Evolutionary conservation across 768 basidiomycete genomes (phyloP), one percentile per base, ranked within the genome.

Genomic region (Neoboletus brunneissimus): DNA sequence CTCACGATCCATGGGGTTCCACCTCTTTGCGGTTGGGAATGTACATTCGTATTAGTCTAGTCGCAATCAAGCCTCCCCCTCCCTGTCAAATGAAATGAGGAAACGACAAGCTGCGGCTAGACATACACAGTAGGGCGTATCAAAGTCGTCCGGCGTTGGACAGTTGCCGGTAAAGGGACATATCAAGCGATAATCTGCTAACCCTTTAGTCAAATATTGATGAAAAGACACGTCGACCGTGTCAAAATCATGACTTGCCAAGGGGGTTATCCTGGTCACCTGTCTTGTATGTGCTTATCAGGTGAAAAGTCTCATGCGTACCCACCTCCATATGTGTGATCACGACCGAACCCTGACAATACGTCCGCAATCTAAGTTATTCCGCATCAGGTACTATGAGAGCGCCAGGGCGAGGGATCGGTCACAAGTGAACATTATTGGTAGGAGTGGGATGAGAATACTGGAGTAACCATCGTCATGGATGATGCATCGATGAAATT

Each of bases 211-310:
- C 43, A 54, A 48, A 41, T 8, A 48, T 15, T 11, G 23, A 29
- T 55, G 47, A 29, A 5, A 5, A 15, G 44, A 29, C 52, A 9
- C 42, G 29, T 43, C 40, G 32, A 23, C 31, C 55, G 48, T 54
- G 51, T 58, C 50, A 63, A 56, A 62, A 57, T 27, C 41, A 18
- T 9, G 23, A 46, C 43, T 42, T 61, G 61, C 54, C 50, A 64
- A 61, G 62, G 41, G 52, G 41, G 59, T 69, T 69, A 62, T 55
- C 60, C 48, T 54, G 47, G 57, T 68, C 67, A 68, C 54, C 58
- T 62, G 67, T 55, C 52, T 38, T 51, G 54, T 56, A 67, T 56
- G 63, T 59, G 50, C 68, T 59, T 63, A 58, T 67, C 54, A 8
- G 58, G 58, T 16, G n/a, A 52, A 47, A 47, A 38, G 58, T 58